phyloP scores from a whole-genome alignment of 2,329 filamentous ascomycete genomes.

The Cladosporium sp. region DNA sequence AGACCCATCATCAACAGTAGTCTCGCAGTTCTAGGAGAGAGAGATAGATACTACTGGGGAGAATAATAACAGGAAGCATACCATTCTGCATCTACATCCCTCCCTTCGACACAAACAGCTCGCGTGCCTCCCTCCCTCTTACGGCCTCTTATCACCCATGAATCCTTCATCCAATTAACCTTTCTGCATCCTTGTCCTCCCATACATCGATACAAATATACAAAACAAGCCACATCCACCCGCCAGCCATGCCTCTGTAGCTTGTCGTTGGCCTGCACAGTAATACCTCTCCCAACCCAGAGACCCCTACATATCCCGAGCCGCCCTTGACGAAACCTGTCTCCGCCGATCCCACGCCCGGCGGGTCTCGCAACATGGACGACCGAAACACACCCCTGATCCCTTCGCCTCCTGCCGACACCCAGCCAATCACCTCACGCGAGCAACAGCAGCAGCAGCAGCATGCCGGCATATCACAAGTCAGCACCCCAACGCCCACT shows the following conservation, averaged over 20 bases:
- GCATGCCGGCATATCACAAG: background rate
- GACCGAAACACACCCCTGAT: slow-evolving; percentile 8
- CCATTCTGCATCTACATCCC: too few species aligned
- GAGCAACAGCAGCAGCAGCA: too few species aligned
- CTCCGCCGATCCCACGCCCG: slow-evolving; percentile 4
- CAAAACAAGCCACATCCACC: background rate
- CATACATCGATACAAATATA: too few species aligned
- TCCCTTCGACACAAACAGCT: too few species aligned
- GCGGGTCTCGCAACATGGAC: slow-evolving; percentile 1
- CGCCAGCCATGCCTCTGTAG: slow-evolving; percentile 1
- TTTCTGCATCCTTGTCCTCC: background rate
- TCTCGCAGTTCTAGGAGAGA: too few species aligned
- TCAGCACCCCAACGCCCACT: slow-evolving; percentile 12
- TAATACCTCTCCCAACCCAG: background rate
- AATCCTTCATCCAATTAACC: too few species aligned
- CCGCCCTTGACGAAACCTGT: background rate
- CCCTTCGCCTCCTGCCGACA: background rate
- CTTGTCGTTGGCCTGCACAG: background rate
- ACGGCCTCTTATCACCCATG: too few species aligned
- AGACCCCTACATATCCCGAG: slow-evolving; percentile 1
- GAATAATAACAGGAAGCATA: too few species aligned
- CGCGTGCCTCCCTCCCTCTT: too few species aligned
- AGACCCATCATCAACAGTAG: too few species aligned
- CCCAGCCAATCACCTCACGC: slow-evolving; percentile 4
- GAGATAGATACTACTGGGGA: too few species aligned